Percentiles rank a stretch among this genome's conserved stretches.
phyloP scores from a whole-genome alignment of 2,329 filamentous ascomycete species.

The Cytospora mali region DNA sequence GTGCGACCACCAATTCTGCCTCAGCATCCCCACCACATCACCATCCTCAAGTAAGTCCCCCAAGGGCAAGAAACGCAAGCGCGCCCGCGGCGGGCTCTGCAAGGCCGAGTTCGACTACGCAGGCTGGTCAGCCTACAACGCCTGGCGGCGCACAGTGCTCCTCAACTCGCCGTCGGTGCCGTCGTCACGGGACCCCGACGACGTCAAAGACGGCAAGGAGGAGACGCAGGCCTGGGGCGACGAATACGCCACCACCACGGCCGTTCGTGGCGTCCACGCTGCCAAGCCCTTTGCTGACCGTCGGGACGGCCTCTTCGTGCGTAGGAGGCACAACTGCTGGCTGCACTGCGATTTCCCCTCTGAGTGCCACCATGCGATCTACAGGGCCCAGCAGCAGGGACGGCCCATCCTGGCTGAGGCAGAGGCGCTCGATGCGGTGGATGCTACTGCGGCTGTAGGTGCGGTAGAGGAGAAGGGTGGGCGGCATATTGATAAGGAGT shows the following conservation, averaged over 20 bases:
- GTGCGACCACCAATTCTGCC: constrained; percentile 43
- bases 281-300: neutral
- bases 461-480: neutral
- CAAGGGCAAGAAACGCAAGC: constrained; percentile 13
- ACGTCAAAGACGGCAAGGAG: neutral
- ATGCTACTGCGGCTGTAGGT: neutral
- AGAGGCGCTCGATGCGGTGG: constrained; percentile 10
- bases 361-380: constrained; percentile 32
- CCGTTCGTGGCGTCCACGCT: neutral
- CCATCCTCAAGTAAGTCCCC: constrained; percentile 28
- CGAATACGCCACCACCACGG: constrained; percentile 2
- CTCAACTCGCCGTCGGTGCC: neutral
- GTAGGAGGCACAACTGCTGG: constrained; percentile 32
- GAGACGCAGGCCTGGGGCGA: constrained; percentile 12
- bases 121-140: constrained; percentile 36
- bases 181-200: neutral
- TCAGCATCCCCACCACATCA: constrained; percentile 9
- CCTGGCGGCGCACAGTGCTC: constrained; percentile 36
- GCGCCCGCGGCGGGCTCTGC: constrained; percentile 30
- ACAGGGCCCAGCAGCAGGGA: constrained; percentile 26
- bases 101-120: constrained; percentile 39
- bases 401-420: constrained; percentile 21
- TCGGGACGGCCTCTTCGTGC: constrained; percentile 31
- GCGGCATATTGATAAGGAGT: neutral
- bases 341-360: constrained; percentile 36